phyloP scores from a whole-genome alignment of 768 basidiomycete genomes.

The Imleria badia region DNA sequence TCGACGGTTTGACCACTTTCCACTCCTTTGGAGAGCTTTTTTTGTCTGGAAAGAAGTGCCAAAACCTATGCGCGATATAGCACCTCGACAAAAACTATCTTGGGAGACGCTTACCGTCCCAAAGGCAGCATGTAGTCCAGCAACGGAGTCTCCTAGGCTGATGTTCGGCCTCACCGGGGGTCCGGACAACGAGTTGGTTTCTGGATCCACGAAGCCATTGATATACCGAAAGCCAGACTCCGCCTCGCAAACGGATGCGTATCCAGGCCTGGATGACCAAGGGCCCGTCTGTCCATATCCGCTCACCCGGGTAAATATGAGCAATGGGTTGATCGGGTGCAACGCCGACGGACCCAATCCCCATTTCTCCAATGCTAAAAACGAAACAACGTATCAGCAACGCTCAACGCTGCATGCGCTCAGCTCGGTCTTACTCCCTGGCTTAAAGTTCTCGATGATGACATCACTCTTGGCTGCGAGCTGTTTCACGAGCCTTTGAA shows the following conservation, averaged over 20 bases:
- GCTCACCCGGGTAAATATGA: conserved; percentile 88
- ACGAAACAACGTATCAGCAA: background rate
- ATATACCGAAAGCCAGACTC: conserved; percentile 75
- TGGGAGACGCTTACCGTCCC: conserved; percentile 53
- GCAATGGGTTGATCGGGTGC: conserved; percentile 74
- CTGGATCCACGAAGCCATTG: conserved; percentile 60
- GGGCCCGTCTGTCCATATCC: conserved; percentile 77
- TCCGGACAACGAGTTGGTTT: conserved; percentile 52
- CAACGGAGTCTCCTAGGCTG: conserved; percentile 69
- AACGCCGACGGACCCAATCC: conserved; percentile 56
- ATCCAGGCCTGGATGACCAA: conserved; percentile 68
- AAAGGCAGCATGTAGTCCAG: conserved; percentile 71
- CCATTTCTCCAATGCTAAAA: conserved; percentile 68
- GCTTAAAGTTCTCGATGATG: conserved; percentile 71
- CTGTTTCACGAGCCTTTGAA: conserved; percentile 53
- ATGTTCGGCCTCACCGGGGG: conserved; percentile 72
- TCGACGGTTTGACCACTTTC: conserved; percentile 58
- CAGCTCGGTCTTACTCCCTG: conserved; percentile 51
- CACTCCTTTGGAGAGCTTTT: conserved; percentile 29
- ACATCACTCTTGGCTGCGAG: conserved; percentile 67
- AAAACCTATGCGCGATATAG: conserved; percentile 43
- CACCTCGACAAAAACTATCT: background rate
- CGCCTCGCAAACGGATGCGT: conserved; percentile 74
- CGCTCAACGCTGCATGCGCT: background rate
- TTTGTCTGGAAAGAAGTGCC: conserved; percentile 53